Conservation (phyloP, 78 protist species). For the Polysphondylium violaceum region DNA sequence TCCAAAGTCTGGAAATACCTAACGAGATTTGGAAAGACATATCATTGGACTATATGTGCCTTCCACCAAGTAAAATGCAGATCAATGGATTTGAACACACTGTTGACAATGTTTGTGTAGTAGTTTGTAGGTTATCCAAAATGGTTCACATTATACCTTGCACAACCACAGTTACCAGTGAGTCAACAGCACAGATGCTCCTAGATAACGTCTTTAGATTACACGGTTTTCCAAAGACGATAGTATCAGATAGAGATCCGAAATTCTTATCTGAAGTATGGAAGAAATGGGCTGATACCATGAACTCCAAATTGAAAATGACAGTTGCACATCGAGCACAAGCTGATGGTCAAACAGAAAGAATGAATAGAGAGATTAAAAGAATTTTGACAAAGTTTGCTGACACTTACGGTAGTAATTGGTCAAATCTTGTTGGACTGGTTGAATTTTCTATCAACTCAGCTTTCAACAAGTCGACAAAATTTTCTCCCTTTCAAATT, state of each 20-base stretch:
- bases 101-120: background rate
- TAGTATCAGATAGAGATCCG: conserved; percentile 34
- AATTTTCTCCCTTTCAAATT: background rate
- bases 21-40: background rate
- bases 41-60: background rate
- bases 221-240: conserved; percentile 10
- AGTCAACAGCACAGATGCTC: background rate
- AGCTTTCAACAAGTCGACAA: background rate
- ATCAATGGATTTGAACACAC: background rate
- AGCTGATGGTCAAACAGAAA: conserved; percentile 28
- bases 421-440: background rate
- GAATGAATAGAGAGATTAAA: background rate
- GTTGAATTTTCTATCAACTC: background rate
- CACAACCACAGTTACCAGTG: background rate
- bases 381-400: background rate
- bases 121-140: background rate
- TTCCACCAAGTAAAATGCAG: background rate
- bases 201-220: background rate
- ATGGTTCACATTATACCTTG: conserved; percentile 7
- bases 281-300: background rate
- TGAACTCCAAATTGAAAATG: background rate
- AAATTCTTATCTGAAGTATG: conserved; percentile 8
- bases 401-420: background rate
- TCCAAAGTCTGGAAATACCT: background rate
- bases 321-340: background rate